Evolutionary conservation across 2,329 filamentous ascomycete species (phyloP), one percentile per base, ranked within the genome.

Genomic region (Paramyrothecium sp.): DNA sequence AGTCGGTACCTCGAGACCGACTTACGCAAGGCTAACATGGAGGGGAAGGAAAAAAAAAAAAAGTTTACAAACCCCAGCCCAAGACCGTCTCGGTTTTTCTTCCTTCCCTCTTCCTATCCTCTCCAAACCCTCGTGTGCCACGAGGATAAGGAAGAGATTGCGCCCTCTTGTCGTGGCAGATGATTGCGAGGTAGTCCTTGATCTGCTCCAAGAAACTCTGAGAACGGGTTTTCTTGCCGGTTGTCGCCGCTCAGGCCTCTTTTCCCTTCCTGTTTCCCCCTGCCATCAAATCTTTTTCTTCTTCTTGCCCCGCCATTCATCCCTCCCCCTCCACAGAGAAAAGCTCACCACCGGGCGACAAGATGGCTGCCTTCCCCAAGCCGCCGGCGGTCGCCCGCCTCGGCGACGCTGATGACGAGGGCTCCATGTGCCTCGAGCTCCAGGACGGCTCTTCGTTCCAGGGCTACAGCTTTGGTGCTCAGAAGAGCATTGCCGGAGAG

Each of bases 391-490:
- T 86, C 63, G 83, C 86, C 65, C 83, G 82, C 67, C 78, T 85
- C 62, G 74, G 80, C 62, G 79, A 75, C 62, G 70, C 73, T 60
- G 71, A 77, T 48, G 78, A 84, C 62, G 84, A 88, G 68, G 82
- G 83, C 57, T 81, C 90, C 69, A 84, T 96, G 78, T 90, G 89
- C 73, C 89, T 99, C 65, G 94, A 99, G 81, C 88, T 99, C 65
- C 84, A 95, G 75, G 93, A 98, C 81, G 92, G 93, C 76, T 87
- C 89, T 58, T 85, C 92, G 71, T 96, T 92, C 82, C 91, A 96
- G 73, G 95, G 95, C 67, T 92, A 91, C 81, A 97, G 92, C 84
- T 99, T 99, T 73, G 95, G 95, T 76, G 93, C 94, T 62, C 84
- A 91, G 71, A 97, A 93, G 84, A 97, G 91, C 79, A 87, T 96